phyloP scores from a whole-genome alignment of 768 basidiomycete species.

The Trichaptum fuscoviolaceum region DNA sequence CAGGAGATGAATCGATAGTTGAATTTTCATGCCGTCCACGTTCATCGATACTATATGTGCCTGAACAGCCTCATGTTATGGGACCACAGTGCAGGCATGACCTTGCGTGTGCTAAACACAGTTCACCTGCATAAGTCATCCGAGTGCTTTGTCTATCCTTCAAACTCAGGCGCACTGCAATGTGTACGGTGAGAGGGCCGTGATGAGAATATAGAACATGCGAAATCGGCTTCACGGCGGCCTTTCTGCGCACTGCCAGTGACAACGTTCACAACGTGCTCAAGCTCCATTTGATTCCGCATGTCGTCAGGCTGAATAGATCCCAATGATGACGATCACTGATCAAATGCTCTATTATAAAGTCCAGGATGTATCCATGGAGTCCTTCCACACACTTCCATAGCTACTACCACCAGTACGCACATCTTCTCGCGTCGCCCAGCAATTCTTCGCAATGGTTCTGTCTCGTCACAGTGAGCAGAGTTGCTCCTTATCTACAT shows the following conservation, averaged over 20 bases:
- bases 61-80: background rate
- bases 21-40: background rate
- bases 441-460: slow-evolving; percentile 22
- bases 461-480: slow-evolving; percentile 35
- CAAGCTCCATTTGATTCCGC: background rate
- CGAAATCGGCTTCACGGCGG: background rate
- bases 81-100: background rate
- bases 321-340: background rate
- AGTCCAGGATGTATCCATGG: background rate
- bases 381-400: slow-evolving; percentile 1
- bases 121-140: too few relatives aligned
- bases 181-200: background rate
- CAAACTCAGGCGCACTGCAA: background rate
- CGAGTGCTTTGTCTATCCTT: background rate
- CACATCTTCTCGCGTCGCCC: background rate
- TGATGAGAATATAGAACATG: background rate
- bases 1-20: too few relatives aligned
- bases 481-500: background rate
- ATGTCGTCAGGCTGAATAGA: background rate
- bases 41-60: background rate
- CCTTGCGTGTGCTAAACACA: background rate
- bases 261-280: background rate
- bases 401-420: slow-evolving; percentile 5
- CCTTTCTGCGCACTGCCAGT: background rate
- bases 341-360: background rate